Conservation (phyloP, 768 basidiomycete genomes). For the Auriscalpium microsporum region DNA sequence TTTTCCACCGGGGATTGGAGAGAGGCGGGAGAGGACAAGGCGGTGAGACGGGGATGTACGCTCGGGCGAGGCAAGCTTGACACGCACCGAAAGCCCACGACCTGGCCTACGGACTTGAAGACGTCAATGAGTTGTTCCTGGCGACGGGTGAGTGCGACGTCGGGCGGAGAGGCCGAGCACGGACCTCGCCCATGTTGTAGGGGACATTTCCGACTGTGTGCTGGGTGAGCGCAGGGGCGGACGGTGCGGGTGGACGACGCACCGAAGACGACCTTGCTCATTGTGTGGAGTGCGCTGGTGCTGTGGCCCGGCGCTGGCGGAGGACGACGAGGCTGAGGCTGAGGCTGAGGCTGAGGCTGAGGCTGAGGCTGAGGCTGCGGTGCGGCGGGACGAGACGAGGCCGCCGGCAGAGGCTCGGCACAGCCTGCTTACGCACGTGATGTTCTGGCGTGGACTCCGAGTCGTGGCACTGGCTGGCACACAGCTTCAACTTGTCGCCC, state of each 20-base stretch:
- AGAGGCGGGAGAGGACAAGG: not conserved
- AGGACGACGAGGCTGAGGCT: no score
- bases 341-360: not conserved
- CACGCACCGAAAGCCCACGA: slow-evolving; percentile 76
- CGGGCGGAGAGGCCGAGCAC: slow-evolving; percentile 12
- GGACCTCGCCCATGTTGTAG: slow-evolving; percentile 77
- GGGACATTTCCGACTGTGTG: slow-evolving; percentile 76
- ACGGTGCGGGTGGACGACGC: slow-evolving; percentile 16
- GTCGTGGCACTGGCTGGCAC: no score
- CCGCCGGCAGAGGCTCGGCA: not conserved
- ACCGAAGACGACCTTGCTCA: slow-evolving; percentile 76
- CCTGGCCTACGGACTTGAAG: slow-evolving; percentile 83
- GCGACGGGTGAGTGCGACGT: not conserved
- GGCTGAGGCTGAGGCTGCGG: not conserved
- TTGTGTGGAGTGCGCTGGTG: slow-evolving; percentile 18
- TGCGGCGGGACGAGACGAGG: not conserved
- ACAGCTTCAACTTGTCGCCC: no score
- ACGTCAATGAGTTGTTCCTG: slow-evolving; percentile 81
- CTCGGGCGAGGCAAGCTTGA: not conserved
- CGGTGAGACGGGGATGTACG: not conserved
- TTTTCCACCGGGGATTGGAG: not conserved
- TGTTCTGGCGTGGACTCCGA: no score
- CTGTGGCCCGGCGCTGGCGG: not conserved
- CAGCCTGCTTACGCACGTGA: not conserved
- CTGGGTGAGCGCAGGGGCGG: not conserved